Evolutionary conservation across 2,329 filamentous ascomycete genomes (phyloP).

Genomic region (Penicillium vulpinum): DNA sequence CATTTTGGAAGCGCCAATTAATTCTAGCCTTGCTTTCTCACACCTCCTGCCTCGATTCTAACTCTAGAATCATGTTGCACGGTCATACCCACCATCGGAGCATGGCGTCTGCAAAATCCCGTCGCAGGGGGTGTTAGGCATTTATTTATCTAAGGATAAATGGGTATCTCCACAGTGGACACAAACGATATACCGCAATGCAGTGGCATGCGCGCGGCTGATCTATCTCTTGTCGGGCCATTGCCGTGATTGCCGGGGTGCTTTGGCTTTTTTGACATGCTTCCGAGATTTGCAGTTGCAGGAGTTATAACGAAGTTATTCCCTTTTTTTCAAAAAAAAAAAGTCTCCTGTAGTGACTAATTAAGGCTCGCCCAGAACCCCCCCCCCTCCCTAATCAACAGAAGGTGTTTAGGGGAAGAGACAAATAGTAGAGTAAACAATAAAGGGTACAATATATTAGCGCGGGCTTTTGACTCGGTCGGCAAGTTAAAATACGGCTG

Average conservation of each 20-base stretch:
- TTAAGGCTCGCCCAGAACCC: background rate
- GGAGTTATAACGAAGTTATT: too few relatives aligned
- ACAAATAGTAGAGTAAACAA: background rate
- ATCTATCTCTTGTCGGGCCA: slow-evolving; percentile 10
- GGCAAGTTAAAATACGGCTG: slow-evolving; percentile 12
- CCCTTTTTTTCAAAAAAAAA: background rate
- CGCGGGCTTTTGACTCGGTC: background rate
- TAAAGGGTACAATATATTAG: background rate
- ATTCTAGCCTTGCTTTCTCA: background rate
- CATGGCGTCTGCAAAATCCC: slow-evolving; percentile 13
- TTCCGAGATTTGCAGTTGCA: background rate
- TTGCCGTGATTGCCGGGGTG: slow-evolving; percentile 5
- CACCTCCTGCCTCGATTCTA: slow-evolving; percentile 2
- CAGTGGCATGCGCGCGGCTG: slow-evolving; percentile 24
- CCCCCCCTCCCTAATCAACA: background rate
- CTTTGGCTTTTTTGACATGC: slow-evolving; percentile 3
- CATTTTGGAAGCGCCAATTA: background rate
- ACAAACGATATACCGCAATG: background rate
- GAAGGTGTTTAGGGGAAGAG: background rate
- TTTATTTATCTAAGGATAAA: slow-evolving; percentile 5
- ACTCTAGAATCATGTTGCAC: slow-evolving; percentile 8
- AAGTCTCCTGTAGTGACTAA: background rate
- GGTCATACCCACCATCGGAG: slow-evolving; percentile 12
- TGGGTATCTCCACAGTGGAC: slow-evolving; percentile 19
- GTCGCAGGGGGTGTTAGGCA: slow-evolving; percentile 5